phyloP scores from a whole-genome alignment of 306 rosid species.

The Oemleria cerasiformis region DNA sequence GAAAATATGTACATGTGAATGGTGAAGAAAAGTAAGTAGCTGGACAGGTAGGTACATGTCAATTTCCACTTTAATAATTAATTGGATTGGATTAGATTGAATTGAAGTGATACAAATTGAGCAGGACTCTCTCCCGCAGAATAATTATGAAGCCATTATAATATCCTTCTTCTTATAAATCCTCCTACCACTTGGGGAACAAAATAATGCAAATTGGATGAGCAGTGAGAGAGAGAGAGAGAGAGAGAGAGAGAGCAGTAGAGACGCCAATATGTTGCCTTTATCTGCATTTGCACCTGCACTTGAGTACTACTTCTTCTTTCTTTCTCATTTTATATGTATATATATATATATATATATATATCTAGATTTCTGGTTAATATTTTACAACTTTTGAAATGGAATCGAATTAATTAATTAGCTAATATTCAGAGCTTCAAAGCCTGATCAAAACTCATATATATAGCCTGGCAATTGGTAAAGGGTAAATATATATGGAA shows the following conservation, averaged over 20 bases:
- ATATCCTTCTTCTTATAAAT: not conserved
- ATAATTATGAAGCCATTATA: not conserved
- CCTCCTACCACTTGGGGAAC: not conserved
- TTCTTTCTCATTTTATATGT: not conserved
- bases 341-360: too few relatives aligned
- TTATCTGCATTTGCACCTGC: slow-evolving; percentile 97
- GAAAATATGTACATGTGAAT: too few relatives aligned
- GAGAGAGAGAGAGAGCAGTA: not conserved
- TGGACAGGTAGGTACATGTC: not conserved
- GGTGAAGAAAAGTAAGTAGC: not conserved
- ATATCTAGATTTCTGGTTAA: too few relatives aligned
- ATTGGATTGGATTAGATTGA: not conserved
- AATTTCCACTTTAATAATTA: slow-evolving; percentile 2
- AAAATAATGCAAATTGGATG: too few relatives aligned
- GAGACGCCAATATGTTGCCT: slow-evolving; percentile 43
- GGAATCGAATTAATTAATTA: too few relatives aligned
- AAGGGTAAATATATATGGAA: not conserved
- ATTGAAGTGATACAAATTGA: not conserved
- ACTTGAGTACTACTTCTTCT: slow-evolving; percentile 36
- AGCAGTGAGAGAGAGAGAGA: too few relatives aligned
- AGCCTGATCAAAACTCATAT: not conserved
- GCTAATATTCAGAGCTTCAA: not conserved
- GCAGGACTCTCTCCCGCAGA: not conserved
- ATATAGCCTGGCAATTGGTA: not conserved
- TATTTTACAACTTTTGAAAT: too few relatives aligned